Evolutionary conservation across 1,139 yeast genomes (phyloP).

Genomic region (Eremothecium sinecaudum): DNA sequence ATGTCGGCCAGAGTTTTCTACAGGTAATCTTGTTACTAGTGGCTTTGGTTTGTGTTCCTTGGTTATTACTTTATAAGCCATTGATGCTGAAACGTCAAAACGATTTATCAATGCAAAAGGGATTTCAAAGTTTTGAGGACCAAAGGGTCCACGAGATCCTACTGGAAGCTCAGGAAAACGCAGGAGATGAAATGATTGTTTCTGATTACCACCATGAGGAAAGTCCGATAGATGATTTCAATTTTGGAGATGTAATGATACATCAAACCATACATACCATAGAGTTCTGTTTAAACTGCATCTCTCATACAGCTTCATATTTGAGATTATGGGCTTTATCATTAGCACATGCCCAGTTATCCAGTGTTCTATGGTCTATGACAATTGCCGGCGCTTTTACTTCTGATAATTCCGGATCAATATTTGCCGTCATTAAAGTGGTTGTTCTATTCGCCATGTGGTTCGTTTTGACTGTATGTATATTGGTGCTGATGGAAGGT

Average conservation of each 20-base stretch:
- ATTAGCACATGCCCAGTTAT: constrained; percentile 68
- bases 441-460: constrained; percentile 60
- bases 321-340: constrained; percentile 73
- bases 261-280: constrained; percentile 75
- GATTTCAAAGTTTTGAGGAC: constrained; percentile 30
- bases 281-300: constrained; percentile 70
- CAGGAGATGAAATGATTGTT: constrained; percentile 23
- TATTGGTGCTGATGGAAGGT: constrained; percentile 76
- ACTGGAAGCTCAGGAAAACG: constrained; percentile 34
- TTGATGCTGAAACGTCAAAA: constrained; percentile 33
- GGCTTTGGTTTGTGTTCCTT: constrained; percentile 69
- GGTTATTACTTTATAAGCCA: constrained; percentile 64
- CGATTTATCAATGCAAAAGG: constrained; percentile 19
- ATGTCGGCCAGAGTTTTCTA: constrained; percentile 51
- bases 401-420: constrained; percentile 29
- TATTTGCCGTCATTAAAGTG: constrained; percentile 28
- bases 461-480: constrained; percentile 64
- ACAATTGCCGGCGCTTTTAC: constrained; percentile 54
- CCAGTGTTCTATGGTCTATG: constrained; percentile 71
- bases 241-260: constrained; percentile 67
- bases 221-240: constrained; percentile 45
- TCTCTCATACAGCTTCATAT: constrained; percentile 71
- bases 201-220: constrained; percentile 36
- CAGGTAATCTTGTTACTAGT: constrained; percentile 50
- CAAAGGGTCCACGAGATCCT: constrained; percentile 35